Conservation (phyloP, 441 rosid species). For the Viola pubescens region DNA sequence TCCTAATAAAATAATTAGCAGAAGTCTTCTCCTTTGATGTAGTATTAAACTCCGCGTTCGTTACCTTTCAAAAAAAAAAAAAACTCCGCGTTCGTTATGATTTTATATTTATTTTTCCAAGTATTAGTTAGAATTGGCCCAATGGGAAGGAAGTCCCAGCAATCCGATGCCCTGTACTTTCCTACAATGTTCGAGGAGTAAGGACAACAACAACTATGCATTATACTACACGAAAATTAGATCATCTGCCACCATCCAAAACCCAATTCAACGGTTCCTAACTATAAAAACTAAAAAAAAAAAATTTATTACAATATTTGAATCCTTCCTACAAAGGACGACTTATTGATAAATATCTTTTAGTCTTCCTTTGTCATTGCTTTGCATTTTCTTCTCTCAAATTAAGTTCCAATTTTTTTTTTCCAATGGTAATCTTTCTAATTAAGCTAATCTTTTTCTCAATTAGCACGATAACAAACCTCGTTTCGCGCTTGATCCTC, state of each 20-base stretch:
- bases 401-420: not conserved
- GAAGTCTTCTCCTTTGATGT: no score
- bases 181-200: conserved; percentile 19
- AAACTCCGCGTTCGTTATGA: no score
- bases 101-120: conserved; percentile 5
- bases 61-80: no score
- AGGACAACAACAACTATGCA: conserved; percentile 24
- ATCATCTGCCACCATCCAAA: conserved; percentile 5
- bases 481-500: conserved; percentile 29
- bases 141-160: not conserved
- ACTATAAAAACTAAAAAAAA: conserved; percentile 14
- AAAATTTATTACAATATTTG: no score
- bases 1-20: no score
- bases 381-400: not conserved
- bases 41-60: no score
- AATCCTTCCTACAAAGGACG: no score
- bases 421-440: conserved; percentile 20
- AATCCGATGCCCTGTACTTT: conserved; percentile 14
- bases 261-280: conserved; percentile 12
- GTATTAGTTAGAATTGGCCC: conserved; percentile 10
- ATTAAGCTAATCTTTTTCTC: conserved; percentile 26
- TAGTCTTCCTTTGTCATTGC: not conserved
- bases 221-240: conserved; percentile 12
- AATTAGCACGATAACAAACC: conserved; percentile 17
- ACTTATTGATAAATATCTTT: not conserved